Conservation (phyloP, 1,284 basidiomycete genomes). For the Cutaneotrichosporon cyanovorans region DNA sequence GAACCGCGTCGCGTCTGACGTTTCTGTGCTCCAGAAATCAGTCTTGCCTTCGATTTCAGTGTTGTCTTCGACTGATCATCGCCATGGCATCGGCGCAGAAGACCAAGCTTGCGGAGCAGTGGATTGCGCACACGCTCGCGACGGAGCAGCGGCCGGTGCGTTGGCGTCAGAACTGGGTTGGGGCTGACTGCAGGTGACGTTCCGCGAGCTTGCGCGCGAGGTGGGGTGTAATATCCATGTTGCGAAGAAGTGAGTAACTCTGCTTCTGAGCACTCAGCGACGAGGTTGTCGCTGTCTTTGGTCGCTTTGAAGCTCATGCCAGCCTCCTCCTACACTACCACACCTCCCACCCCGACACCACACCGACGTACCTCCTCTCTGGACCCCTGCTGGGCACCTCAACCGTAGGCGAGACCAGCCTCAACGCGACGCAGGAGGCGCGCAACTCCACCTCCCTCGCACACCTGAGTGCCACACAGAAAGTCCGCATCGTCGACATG, state of each 20-base stretch:
- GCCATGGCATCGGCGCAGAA: not conserved
- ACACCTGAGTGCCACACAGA: slow-evolving; percentile 24
- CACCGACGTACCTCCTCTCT: slow-evolving; percentile 35
- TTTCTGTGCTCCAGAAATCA: too few relatives aligned
- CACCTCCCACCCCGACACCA: slow-evolving; percentile 17
- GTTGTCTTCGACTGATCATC: too few relatives aligned
- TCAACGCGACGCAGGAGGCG: slow-evolving; percentile 3
- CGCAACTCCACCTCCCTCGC: slow-evolving; percentile 25
- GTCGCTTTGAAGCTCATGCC: slow-evolving; percentile 1
- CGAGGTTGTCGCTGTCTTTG: too few relatives aligned
- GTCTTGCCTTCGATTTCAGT: too few relatives aligned
- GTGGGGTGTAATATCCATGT: slow-evolving; percentile 33
- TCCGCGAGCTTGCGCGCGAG: slow-evolving; percentile 34
- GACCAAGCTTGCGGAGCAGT: not conserved
- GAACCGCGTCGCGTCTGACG: too few relatives aligned
- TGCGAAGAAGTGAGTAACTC: slow-evolving; percentile 35
- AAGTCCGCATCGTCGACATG: slow-evolving; percentile 39
- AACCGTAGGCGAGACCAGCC: slow-evolving; percentile 19
- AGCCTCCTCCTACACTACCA: slow-evolving; percentile 25
- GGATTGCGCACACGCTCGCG: slow-evolving; percentile 4
- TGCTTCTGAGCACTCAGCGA: too few relatives aligned
- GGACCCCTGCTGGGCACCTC: slow-evolving; percentile 29
- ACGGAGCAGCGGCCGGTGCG: slow-evolving; percentile 8
- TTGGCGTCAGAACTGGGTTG: not conserved
- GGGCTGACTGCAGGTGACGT: slow-evolving; percentile 26